A percentile compares a stretch with the other conserved stretches of the same genome.
Conservation (phyloP, 2,329 filamentous ascomycete species). For the Macroventuria anomochaeta region DNA sequence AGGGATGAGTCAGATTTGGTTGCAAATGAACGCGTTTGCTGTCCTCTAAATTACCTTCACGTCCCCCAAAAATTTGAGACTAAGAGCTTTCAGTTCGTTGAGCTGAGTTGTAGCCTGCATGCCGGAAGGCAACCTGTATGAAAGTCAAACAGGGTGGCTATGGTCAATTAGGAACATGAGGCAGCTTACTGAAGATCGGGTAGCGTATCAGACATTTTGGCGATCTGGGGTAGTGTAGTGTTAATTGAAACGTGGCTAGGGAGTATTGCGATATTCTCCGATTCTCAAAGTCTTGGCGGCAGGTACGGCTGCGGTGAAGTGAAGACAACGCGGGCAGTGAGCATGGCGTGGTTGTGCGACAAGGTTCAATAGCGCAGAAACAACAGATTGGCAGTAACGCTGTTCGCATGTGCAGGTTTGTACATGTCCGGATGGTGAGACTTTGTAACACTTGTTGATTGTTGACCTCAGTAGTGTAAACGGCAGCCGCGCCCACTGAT, state of each 20-base stretch:
- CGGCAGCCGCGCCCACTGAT: constrained; percentile 1
- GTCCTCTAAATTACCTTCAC: constrained; percentile 22
- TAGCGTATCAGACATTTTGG: neutral
- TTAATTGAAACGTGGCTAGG: neutral
- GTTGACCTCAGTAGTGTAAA: constrained; percentile 1
- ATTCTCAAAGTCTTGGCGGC: neutral
- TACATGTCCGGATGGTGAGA: constrained; percentile 3
- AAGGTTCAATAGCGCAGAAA: neutral
- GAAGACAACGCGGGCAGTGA: constrained; percentile 5
- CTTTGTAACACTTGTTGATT: constrained; percentile 6
- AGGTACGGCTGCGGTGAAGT: constrained; percentile 8
- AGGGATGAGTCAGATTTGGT: neutral
- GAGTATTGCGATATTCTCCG: neutral
- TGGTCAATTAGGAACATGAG: neutral
- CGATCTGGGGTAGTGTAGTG: neutral
- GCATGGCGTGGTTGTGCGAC: neutral
- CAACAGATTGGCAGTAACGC: constrained; percentile 1
- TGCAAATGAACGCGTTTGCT: neutral
- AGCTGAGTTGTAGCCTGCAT: constrained; percentile 4
- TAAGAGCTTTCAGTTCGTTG: constrained; percentile 4
- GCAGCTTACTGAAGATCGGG: neutral
- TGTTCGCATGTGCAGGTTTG: neutral
- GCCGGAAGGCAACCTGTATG: constrained; percentile 4
- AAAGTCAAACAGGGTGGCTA: neutral
- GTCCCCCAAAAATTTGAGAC: constrained; percentile 27